phyloP scores from a whole-genome alignment of 441 rosid species.

The Aquilaria agallochum region DNA sequence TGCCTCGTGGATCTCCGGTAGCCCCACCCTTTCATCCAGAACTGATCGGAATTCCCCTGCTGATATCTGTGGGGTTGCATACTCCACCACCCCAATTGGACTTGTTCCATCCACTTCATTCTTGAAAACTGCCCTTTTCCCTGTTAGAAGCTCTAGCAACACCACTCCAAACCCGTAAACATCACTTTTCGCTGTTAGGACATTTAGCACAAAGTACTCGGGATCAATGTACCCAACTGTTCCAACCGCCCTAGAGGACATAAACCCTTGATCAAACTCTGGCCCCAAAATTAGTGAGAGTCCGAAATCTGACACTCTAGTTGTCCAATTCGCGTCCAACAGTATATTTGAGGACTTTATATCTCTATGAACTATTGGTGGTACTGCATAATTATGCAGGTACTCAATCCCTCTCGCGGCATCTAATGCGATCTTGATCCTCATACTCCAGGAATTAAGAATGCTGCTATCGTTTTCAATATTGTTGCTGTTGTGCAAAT shows the following conservation, averaged over 20 bases:
- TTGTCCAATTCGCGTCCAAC: slow-evolving; percentile 33
- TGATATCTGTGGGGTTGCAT: slow-evolving; percentile 16
- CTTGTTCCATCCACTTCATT: slow-evolving; percentile 18
- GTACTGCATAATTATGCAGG: slow-evolving; percentile 41
- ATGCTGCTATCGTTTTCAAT: slow-evolving; percentile 14
- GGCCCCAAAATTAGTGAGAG: slow-evolving; percentile 32
- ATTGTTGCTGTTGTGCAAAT: slow-evolving; percentile 25
- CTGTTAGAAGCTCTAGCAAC: slow-evolving; percentile 37
- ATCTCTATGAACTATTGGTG: slow-evolving; percentile 45
- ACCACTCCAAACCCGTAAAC: slow-evolving; percentile 46
- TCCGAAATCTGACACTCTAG: slow-evolving; percentile 44
- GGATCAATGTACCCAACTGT: slow-evolving; percentile 53
- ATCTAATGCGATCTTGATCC: slow-evolving; percentile 38
- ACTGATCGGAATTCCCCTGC: slow-evolving; percentile 24
- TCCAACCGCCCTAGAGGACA: slow-evolving; percentile 36
- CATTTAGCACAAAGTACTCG: slow-evolving; percentile 34
- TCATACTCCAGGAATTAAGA: slow-evolving; percentile 38
- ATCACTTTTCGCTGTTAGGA: slow-evolving; percentile 34
- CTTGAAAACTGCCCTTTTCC: slow-evolving; percentile 34
- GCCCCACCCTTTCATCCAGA: slow-evolving; percentile 28
- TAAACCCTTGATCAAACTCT: slow-evolving; percentile 22
- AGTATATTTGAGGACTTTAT: slow-evolving; percentile 50
- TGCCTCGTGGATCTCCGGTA: slow-evolving; percentile 18
- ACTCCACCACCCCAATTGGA: slow-evolving; percentile 30
- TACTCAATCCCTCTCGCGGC: slow-evolving; percentile 47